Conservation (phyloP, 140 eudicot genomes). For the Stevia rebaudiana region DNA sequence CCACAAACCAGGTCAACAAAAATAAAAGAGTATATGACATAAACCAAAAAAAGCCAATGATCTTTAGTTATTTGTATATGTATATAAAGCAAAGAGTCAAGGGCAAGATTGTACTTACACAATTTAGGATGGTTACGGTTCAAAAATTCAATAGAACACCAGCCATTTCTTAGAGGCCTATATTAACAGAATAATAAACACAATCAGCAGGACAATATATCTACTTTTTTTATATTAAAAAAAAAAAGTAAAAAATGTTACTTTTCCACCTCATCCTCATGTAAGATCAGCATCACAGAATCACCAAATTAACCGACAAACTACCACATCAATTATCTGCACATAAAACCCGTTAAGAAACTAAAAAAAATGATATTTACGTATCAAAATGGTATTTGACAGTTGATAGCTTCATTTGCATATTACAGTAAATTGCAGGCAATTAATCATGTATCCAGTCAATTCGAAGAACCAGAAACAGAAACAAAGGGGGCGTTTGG, state of each 20-base stretch:
- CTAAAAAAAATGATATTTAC: not conserved
- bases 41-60: not conserved
- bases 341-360: slow-evolving; percentile 11
- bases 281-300: slow-evolving; percentile 17
- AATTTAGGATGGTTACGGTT: slow-evolving; percentile 18
- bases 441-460: not conserved
- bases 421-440: not conserved
- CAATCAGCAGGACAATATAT: not conserved
- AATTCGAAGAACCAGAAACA: not conserved
- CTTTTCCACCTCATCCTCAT: slow-evolving; percentile 15
- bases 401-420: not conserved
- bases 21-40: too few species aligned
- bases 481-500: not conserved
- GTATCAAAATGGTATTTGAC: not conserved
- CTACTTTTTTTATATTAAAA: not conserved
- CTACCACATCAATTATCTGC: slow-evolving; percentile 23
- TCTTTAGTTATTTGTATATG: not conserved
- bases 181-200: not conserved
- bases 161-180: slow-evolving; percentile 26
- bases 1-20: too few species aligned
- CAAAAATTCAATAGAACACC: slow-evolving; percentile 25
- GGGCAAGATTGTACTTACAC: slow-evolving; percentile 23
- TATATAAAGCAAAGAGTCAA: not conserved
- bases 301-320: slow-evolving; percentile 18
- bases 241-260: slow-evolving; percentile 23